A percentile compares a stretch with the other conserved stretches of the same genome.
These are phyloP conservation scores for Phyllosticta ampelicida DNA, from an alignment of 2,329 filamentous ascomycete genomes.

Conservation along the genomic window DNA sequence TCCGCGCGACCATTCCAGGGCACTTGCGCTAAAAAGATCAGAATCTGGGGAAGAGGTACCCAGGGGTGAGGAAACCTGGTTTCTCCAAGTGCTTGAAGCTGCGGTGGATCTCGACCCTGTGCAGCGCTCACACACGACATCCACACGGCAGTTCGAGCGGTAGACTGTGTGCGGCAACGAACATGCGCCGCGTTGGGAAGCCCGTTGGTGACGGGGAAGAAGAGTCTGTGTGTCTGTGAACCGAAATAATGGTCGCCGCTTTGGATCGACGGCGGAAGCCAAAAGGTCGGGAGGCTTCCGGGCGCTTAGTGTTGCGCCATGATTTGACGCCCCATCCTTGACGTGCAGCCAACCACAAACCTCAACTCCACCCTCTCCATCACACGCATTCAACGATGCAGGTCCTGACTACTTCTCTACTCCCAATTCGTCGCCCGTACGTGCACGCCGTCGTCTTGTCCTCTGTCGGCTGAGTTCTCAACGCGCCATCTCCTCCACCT, in stretches of 20 bases:
- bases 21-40: neutral
- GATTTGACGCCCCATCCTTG: neutral
- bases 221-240: neutral
- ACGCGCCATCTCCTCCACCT: neutral
- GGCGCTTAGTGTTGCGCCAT: neutral
- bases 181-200: neutral
- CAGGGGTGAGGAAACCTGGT: neutral
- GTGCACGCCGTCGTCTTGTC: neutral
- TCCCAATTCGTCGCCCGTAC: neutral
- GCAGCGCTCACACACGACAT: neutral
- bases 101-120: neutral
- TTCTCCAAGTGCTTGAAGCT: neutral
- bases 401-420: neutral
- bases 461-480: neutral
- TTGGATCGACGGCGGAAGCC: neutral
- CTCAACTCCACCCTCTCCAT: neutral
- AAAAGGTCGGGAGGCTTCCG: neutral
- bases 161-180: neutral
- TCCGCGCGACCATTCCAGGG: neutral
- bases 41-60: neutral
- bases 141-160: neutral
- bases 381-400: neutral
- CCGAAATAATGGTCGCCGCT: neutral
- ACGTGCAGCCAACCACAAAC: neutral
- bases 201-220: neutral